These are phyloP conservation scores for Trichoderma sp. DNA, from an alignment of 2,329 filamentous ascomycete genomes.

Conservation along the genomic window DNA sequence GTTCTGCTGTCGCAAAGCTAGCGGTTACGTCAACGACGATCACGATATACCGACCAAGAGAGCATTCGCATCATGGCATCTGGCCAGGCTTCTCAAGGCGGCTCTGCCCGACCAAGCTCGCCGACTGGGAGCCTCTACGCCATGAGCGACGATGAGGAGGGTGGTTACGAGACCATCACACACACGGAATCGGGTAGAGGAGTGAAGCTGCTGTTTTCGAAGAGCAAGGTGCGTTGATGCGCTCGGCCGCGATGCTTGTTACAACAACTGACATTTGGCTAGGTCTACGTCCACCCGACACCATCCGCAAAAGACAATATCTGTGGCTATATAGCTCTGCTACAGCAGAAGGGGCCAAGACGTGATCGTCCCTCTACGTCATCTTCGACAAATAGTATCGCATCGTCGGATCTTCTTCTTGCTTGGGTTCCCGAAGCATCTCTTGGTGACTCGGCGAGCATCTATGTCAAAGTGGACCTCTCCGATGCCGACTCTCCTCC, in stretches of 20 bases:
- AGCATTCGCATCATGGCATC: slow-evolving; percentile 16
- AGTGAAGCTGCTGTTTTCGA: slow-evolving; percentile 91
- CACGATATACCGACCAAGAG: neutral
- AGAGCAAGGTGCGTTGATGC: slow-evolving; percentile 72
- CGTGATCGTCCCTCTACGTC: slow-evolving; percentile 40
- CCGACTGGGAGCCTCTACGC: slow-evolving; percentile 90
- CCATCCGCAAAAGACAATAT: slow-evolving; percentile 95
- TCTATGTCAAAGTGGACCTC: slow-evolving; percentile 94
- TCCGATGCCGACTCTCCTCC: slow-evolving; percentile 78
- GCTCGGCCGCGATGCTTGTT: neutral
- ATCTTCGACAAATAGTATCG: slow-evolving; percentile 38
- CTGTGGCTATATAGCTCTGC: slow-evolving; percentile 83
- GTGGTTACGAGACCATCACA: slow-evolving; percentile 90
- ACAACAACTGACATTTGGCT: slow-evolving; percentile 17
- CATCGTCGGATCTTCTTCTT: slow-evolving; percentile 74
- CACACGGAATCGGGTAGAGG: slow-evolving; percentile 74
- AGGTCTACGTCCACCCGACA: slow-evolving; percentile 95
- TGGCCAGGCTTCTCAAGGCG: neutral
- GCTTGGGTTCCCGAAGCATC: slow-evolving; percentile 92
- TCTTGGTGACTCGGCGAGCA: slow-evolving; percentile 79
- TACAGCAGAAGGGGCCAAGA: slow-evolving; percentile 74
- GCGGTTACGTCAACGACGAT: slow-evolving; percentile 9
- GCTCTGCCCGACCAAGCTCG: slow-evolving; percentile 48
- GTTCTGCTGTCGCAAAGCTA: neutral
- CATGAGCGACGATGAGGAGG: slow-evolving; percentile 93